Base-by-base conservation (phyloP, 495 filamentous ascomycete species). In the Lichina pygmaea region DNA sequence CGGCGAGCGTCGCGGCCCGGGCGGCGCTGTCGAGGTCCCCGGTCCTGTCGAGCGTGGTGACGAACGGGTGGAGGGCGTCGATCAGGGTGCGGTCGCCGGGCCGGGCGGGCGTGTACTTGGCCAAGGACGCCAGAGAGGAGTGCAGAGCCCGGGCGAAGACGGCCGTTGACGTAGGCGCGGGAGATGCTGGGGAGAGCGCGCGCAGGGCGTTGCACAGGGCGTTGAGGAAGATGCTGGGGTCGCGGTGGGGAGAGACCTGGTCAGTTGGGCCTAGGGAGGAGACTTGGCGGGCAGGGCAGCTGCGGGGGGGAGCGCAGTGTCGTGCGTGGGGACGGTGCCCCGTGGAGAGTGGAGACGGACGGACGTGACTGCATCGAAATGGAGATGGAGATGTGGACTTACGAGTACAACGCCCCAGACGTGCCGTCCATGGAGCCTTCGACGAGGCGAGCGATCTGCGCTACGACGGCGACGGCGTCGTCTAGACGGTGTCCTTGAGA, bases 361-460 rank as follows among this genome's bases (percentile, higher is more conserved):
- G 13, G 36, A 5, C 11, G 10, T 39, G 11, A 11, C 36, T 11
- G 5, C 36, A 15, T 2, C 2, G 36, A 39, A 39, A 11, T 24
- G 24, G 24, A 24, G 24, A 24, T 24, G 24, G 24, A 24, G 24
- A 24, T 24, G 32, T 40, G 30, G 2, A 34, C 52, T 45, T 50
- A 51, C 17, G 85, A 81, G 58, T 92, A 94, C 31, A 97, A 65
- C 6, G 91, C 89, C 3, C 89, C 89, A 0, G 84, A 93, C 9
- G 89, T 97, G 43, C 89, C 89, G 55, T 93, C 89, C 89, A 97
- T 97, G 39, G 65, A 73, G 38, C 60, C 75, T 56, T 97, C 89
- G n/a, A 95, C 73, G 6, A 85, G 71, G 7, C 68, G 68, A n/a
- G 79, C 77, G 46, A 97, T 80, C 49, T 67, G 71, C 45, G 75